Base-by-base conservation (phyloP, 169 alveolate genomes). In the Amoebophrya sp. region DNA sequence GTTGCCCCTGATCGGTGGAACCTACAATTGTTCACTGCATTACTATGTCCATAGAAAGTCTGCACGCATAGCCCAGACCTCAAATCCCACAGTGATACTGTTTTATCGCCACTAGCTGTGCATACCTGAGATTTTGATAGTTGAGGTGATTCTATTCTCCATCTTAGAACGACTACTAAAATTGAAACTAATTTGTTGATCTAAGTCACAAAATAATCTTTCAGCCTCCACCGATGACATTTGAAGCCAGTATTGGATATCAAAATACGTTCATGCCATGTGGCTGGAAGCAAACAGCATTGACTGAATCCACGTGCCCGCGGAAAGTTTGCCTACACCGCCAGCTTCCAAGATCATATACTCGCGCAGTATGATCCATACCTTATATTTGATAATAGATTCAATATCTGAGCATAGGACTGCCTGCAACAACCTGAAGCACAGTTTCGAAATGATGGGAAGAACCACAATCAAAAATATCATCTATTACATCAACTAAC, bases 241-340 rank as follows among this genome's bases (percentile, higher is more conserved):
- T n/a, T n/a, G n/a, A n/a, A n/a, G n/a, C n/a, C n/a, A n/a, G n/a
- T n/a, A n/a, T n/a, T n/a, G n/a, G n/a, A n/a, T n/a, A n/a, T n/a
- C n/a, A n/a, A n/a, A 89, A 53, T 53, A 94, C 53, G 53, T 94
- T 95, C 94, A 96, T 96, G n/a, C 97, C 94, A 93, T 94, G 96
- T n/a, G 98, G 98, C 92, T 96, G 95, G 94, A 97, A 97, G 92
- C 95, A 94, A 41, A 96, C 97, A 24, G 96, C 93, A 94, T 98
- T 98, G 40, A 98, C 98, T 0, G 98, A 96, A 94, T 97, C 98
- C 89, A 96, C 97, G 93, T 98, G 99, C 39, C 98, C 99, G 92
- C 98, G 95, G 89, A 96, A 95, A 65, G 98, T 96, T 93, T 96
- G 96, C 90, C 98, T 96, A 90, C 97, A 95, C 91, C 97, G 95